A percentile compares a stretch with the other conserved stretches of the same genome.
These are phyloP conservation scores for Tieghemiomyces parasiticus DNA, from an alignment of 192 early-diverging fungal genomes.

Conservation along the genomic window DNA sequence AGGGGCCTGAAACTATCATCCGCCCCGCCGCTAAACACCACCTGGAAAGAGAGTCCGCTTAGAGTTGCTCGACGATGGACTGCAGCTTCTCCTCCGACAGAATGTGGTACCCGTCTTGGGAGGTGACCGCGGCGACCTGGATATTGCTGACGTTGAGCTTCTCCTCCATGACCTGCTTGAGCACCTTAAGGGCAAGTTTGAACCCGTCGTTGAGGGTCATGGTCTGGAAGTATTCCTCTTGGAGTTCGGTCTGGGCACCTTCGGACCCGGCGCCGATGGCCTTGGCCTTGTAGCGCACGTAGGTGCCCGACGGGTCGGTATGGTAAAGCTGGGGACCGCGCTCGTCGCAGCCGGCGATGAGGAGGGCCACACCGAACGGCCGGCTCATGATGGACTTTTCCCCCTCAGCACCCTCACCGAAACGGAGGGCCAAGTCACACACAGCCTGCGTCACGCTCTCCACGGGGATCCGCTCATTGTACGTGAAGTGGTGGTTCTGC, in stretches of 20 bases:
- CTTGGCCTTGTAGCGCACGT: constrained; percentile 89
- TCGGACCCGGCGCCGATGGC: constrained; percentile 98
- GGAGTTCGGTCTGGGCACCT: constrained; percentile 93
- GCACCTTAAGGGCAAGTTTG: constrained; percentile 78
- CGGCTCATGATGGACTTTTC: constrained; percentile 97
- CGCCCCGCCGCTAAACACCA: too few species aligned
- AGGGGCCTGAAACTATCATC: too few species aligned
- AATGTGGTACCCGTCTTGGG: constrained; percentile 60
- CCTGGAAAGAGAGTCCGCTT: too few species aligned
- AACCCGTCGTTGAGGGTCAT: constrained; percentile 79
- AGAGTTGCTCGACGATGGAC: constrained; percentile 55
- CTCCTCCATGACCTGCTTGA: constrained; percentile 99
- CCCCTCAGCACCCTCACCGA: constrained; percentile 92
- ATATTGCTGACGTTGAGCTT: constrained; percentile 94
- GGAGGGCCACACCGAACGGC: constrained; percentile 96
- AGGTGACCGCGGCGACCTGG: constrained; percentile 80
- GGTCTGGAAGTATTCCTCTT: constrained; percentile 85
- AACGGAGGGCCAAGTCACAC: constrained; percentile 92
- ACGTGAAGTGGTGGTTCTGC: constrained; percentile 94
- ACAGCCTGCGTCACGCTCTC: constrained; percentile 95
- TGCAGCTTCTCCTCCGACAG: constrained; percentile 70
- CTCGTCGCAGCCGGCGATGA: constrained; percentile 96
- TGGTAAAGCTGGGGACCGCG: constrained; percentile 96
- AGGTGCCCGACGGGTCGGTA: constrained; percentile 96
- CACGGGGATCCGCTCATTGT: constrained; percentile 88